phyloP scores from a whole-genome alignment of 176 grass and related monocot genomes.

The Saccharum officinarum region DNA sequence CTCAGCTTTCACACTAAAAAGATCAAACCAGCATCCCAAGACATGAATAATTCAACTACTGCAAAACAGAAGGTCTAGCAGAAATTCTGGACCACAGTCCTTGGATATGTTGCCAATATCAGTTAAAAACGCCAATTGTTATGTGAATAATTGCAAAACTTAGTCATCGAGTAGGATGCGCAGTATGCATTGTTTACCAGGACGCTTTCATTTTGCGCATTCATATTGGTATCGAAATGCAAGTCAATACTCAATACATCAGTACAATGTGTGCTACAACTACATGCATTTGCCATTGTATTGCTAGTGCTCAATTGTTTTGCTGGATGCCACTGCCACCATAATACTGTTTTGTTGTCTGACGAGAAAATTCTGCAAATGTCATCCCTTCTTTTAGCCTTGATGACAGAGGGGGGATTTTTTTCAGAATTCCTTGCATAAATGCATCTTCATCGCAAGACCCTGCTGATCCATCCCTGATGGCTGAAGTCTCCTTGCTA shows the following conservation, averaged over 20 bases:
- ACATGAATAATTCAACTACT: background rate
- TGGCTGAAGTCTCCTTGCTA: conserved; percentile 2
- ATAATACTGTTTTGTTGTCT: conserved; percentile 94
- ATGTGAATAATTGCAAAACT: background rate
- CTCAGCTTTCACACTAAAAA: background rate
- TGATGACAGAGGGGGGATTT: conserved; percentile 59
- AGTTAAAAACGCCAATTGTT: conserved; percentile 1
- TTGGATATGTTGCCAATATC: background rate
- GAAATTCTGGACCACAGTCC: background rate
- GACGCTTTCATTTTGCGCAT: background rate
- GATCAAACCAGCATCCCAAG: background rate
- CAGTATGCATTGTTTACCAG: background rate
- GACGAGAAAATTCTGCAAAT: conserved; percentile 85
- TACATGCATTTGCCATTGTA: background rate
- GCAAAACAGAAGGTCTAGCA: background rate
- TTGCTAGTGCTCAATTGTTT: conserved; percentile 29
- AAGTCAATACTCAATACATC: background rate
- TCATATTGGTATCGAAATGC: background rate
- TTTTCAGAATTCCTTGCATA: conserved; percentile 60
- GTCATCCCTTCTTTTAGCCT: conserved; percentile 87
- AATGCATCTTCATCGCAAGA: conserved; percentile 11
- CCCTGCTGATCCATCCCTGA: background rate
- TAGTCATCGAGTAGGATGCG: background rate
- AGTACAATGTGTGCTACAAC: background rate
- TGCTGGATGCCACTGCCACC: conserved; percentile 70